Conservation (phyloP, 305 asterid genomes). For the Solanum hybrid region DNA sequence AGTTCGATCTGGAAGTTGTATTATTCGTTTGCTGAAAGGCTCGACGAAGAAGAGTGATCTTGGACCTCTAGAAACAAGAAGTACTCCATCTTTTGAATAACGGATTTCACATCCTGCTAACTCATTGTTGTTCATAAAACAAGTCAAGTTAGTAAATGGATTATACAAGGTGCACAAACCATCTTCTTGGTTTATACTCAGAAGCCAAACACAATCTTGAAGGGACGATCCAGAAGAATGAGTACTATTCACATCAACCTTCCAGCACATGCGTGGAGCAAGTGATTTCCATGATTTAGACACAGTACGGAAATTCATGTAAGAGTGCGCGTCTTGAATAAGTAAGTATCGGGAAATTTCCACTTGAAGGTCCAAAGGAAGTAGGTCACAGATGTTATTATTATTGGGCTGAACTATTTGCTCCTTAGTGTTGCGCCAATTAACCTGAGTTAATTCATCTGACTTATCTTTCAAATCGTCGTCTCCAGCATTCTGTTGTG, state of each 20-base stretch:
- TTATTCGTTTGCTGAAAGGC: background rate
- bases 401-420: background rate
- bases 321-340: background rate
- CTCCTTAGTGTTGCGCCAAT: background rate
- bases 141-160: background rate
- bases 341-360: background rate
- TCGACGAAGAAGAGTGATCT: background rate
- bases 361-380: background rate
- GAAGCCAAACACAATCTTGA: background rate
- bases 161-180: background rate
- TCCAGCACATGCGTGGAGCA: background rate
- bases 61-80: background rate
- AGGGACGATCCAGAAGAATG: background rate
- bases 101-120: background rate
- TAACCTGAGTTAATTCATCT: background rate
- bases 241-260: background rate
- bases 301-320: background rate
- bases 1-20: background rate
- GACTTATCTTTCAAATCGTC: background rate
- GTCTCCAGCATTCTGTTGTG: background rate
- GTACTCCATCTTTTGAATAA: background rate
- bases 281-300: background rate
- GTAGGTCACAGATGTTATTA: background rate
- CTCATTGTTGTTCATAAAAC: background rate
- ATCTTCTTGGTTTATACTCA: background rate